Base-by-base conservation (phyloP, 345 rosid genomes). In the Fremontodendron californicum region DNA sequence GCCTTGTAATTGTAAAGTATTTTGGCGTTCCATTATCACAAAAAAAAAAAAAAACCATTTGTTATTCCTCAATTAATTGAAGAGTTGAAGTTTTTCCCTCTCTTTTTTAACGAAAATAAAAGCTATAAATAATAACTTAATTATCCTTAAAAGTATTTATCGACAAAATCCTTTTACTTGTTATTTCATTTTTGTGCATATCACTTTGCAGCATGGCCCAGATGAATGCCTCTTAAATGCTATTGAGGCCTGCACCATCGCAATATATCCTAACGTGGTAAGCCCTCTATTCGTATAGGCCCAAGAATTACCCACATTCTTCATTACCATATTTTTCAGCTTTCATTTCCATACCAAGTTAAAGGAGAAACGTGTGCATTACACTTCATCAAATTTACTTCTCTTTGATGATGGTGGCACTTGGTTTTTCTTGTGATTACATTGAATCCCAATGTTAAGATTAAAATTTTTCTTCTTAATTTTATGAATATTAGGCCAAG, bases 161-260 rank as follows among this genome's bases (percentile, higher is more conserved):
- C n/a, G n/a, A n/a, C n/a, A n/a, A n/a, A n/a, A n/a, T n/a, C n/a
- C n/a, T n/a, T n/a, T n/a, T n/a, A n/a, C n/a, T n/a, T n/a, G n/a
- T n/a, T n/a, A n/a, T n/a, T n/a, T n/a, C n/a, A n/a, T n/a, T n/a
- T n/a, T n/a, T n/a, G n/a, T n/a, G n/a, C 12, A 54, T 58, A 60
- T 60, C 9, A 64, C 43, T 3, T 75, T 46, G 77, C 88, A 89
- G 96, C 96, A 89, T 40, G 96, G 96, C 0, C 84, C 84, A 27
- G 68, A 75, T 70, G 96, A 91, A 80, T 88, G 93, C 82, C 70
- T 84, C 7, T 81, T 90, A 9, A 86, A 88, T 51, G 60, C 85
- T 16, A 79, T 90, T 58, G 89, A 90, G 52, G 92, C 91, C 9
- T 90, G 91, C 81, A 84, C 88, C 29, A 86, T 91, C 21, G 23